A percentile compares a stretch with the other conserved stretches of the same genome.
Conservation (phyloP, 768 basidiomycete genomes). For the Coprinopsis sp. region DNA sequence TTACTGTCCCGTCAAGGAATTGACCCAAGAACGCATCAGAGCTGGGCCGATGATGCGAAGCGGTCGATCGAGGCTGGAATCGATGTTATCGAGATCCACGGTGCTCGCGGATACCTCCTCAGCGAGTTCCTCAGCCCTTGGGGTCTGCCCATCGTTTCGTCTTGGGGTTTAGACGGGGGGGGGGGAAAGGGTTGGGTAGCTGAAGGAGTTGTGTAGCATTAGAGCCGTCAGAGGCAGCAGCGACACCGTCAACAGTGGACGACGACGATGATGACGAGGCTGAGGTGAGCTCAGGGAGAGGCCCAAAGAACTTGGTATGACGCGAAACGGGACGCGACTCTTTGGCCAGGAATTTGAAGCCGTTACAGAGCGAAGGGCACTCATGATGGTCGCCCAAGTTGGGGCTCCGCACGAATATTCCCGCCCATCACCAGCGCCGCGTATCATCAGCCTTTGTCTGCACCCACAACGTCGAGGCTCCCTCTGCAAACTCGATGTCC, state of each 20-base stretch:
- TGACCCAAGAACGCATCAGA: slow-evolving; percentile 56
- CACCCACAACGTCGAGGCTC: too few species aligned
- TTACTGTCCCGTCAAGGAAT: slow-evolving; percentile 50
- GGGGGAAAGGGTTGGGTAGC: slow-evolving; percentile 68
- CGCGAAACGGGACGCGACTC: slow-evolving; percentile 37
- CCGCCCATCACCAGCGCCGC: too few species aligned
- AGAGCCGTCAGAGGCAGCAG: too few species aligned
- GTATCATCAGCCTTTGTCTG: too few species aligned
- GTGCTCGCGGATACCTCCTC: slow-evolving; percentile 60
- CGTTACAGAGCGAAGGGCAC: neutral
- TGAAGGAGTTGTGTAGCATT: slow-evolving; percentile 12
- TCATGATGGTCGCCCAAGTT: too few species aligned
- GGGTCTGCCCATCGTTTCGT: slow-evolving; percentile 66
- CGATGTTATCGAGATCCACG: slow-evolving; percentile 59
- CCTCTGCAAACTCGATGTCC: too few species aligned
- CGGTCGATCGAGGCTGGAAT: slow-evolving; percentile 57
- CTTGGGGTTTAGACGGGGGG: slow-evolving; percentile 52
- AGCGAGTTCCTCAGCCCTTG: slow-evolving; percentile 56
- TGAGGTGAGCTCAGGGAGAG: slow-evolving; percentile 34
- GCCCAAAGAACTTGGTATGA: slow-evolving; percentile 32
- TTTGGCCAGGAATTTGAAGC: slow-evolving; percentile 17
- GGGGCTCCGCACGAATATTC: too few species aligned
- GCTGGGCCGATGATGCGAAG: slow-evolving; percentile 48
- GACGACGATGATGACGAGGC: slow-evolving; percentile 4
- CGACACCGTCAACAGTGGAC: too few species aligned